A percentile compares a stretch with the other conserved stretches of the same genome.
Conservation (phyloP, 1,284 basidiomycete genomes). For the Rhizoctonia solani region DNA sequence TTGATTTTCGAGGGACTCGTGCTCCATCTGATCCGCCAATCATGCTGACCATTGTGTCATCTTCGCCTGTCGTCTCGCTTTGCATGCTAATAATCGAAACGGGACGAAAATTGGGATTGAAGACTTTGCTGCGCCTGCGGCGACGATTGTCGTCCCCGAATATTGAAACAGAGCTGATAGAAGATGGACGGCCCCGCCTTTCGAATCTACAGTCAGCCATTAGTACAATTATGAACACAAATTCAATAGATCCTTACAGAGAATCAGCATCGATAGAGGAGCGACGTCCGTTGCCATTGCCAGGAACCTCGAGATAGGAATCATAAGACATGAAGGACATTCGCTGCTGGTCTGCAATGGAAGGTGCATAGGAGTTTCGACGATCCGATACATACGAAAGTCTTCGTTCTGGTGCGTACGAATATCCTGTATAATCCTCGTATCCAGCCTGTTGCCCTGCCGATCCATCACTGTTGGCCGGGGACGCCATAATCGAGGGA, state of each 20-base stretch:
- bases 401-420: constrained; percentile 44
- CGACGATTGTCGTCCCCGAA: constrained; percentile 58
- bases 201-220: constrained; percentile 41
- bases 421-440: constrained; percentile 1
- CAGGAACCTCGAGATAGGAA: constrained; percentile 59
- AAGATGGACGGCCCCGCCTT: constrained; percentile 50
- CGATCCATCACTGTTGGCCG: constrained; percentile 52
- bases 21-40: constrained; percentile 65
- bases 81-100: constrained; percentile 63
- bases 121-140: constrained; percentile 44
- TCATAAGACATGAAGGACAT: constrained; percentile 52
- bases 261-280: constrained; percentile 26
- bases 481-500: constrained; percentile 69
- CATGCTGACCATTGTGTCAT: constrained; percentile 82
- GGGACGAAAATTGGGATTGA: constrained; percentile 58
- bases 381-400: constrained; percentile 35
- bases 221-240: background rate
- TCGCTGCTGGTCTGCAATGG: constrained; percentile 32
- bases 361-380: constrained; percentile 10
- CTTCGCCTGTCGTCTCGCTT: constrained; percentile 54
- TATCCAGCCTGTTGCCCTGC: constrained; percentile 40
- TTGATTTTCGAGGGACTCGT: constrained; percentile 60
- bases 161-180: constrained; percentile 62
- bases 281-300: constrained; percentile 17
- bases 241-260: background rate